phyloP scores from a whole-genome alignment of 257 asterid species.

The Scutellaria barbata region DNA sequence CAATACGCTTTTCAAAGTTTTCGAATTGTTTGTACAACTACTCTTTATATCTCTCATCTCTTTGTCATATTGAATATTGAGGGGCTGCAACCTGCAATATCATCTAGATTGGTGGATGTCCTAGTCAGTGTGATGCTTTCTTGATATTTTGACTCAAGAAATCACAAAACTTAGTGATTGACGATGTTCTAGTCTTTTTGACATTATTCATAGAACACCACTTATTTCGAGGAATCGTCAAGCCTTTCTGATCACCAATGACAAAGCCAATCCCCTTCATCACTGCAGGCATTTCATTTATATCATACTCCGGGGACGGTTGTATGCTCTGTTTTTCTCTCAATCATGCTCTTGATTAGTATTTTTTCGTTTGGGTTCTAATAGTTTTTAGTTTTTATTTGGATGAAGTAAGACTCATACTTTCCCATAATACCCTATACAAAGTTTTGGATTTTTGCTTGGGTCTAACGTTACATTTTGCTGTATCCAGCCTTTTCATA shows the following conservation, averaged over 20 bases:
- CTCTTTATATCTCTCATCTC: no score
- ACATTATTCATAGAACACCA: no score
- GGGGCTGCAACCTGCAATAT: no score
- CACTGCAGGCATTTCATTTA: slow-evolving; percentile 73
- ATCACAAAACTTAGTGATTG: no score
- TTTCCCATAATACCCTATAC: slow-evolving; percentile 8
- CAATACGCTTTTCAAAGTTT: no score
- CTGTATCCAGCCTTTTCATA: slow-evolving; percentile 12
- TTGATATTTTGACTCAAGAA: no score
- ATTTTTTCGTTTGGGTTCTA: not conserved
- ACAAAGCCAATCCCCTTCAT: slow-evolving; percentile 78
- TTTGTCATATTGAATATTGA: no score
- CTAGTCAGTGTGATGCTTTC: no score
- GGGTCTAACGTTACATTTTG: slow-evolving; percentile 23
- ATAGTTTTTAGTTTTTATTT: slow-evolving; percentile 1
- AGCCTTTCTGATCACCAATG: slow-evolving; percentile 56
- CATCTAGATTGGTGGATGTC: no score
- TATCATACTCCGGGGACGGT: slow-evolving; percentile 66
- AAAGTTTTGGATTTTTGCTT: slow-evolving; percentile 2
- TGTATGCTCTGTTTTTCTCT: slow-evolving; percentile 53
- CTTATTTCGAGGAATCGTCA: slow-evolving; percentile 31
- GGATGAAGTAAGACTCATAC: slow-evolving; percentile 14
- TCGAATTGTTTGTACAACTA: no score
- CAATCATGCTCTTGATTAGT: slow-evolving; percentile 13
- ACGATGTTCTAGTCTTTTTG: no score